A percentile compares a stretch with the other conserved stretches of the same genome.
Conservation (phyloP, 257 asterid species). For the Cruciata laevipes region DNA sequence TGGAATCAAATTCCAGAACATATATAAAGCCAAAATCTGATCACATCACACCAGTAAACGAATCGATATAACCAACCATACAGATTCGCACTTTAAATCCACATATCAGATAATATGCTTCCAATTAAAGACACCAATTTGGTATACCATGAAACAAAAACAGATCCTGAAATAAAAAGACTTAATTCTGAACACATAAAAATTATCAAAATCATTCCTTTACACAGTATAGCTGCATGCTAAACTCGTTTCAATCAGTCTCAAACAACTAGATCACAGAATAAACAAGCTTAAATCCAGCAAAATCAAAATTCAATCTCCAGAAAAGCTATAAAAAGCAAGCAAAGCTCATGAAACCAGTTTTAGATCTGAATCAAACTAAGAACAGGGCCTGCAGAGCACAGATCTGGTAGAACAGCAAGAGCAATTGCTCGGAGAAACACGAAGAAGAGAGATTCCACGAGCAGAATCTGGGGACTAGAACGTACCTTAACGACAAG, state of each 20-base stretch:
- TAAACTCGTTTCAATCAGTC: background rate
- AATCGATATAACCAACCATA: too few relatives aligned
- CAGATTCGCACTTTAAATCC: background rate
- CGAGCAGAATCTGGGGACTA: background rate
- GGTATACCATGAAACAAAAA: background rate
- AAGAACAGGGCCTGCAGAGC: background rate
- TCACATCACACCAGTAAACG: too few relatives aligned
- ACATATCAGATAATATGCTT: background rate
- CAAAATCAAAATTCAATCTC: background rate
- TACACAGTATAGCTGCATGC: background rate
- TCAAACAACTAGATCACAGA: background rate
- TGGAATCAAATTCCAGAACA: slow-evolving; percentile 3
- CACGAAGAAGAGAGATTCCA: background rate
- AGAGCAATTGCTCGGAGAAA: background rate
- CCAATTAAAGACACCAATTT: background rate
- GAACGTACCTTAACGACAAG: slow-evolving; percentile 16
- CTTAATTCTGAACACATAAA: background rate
- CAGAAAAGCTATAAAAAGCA: background rate
- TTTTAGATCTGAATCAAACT: slow-evolving; percentile 3
- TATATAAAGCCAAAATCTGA: background rate
- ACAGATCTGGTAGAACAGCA: background rate
- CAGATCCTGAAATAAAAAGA: slow-evolving; percentile 4
- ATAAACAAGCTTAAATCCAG: background rate
- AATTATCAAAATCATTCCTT: background rate
- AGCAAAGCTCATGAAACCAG: slow-evolving; percentile 2